These are phyloP conservation scores for Penicillium nordicum DNA, from an alignment of 2,329 filamentous ascomycete species.

Conservation along the genomic window DNA sequence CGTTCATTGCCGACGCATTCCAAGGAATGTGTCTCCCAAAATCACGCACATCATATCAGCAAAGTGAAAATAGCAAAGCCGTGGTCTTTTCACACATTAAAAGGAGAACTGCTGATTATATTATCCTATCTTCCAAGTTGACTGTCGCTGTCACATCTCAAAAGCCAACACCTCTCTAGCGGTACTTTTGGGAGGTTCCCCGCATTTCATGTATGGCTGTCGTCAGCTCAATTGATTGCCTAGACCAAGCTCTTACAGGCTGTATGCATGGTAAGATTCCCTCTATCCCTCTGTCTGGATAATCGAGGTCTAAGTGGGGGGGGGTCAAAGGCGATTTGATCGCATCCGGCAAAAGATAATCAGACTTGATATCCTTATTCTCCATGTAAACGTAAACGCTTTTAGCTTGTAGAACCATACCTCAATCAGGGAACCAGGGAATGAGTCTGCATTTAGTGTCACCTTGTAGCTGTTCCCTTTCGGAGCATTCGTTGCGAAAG, in stretches of 20 bases:
- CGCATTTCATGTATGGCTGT: neutral
- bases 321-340: neutral
- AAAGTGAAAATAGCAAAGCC: neutral
- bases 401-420: no score
- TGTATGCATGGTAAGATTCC: neutral
- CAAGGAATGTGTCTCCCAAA: neutral
- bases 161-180: neutral
- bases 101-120: neutral
- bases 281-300: neutral
- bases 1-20: neutral
- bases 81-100: neutral
- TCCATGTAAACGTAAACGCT: neutral
- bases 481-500: no score
- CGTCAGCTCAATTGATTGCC: neutral
- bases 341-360: no score
- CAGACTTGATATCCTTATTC: no score
- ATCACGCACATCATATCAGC: neutral
- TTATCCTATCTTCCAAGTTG: neutral
- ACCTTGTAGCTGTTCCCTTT: neutral
- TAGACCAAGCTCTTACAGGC: neutral
- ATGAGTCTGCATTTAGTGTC: neutral
- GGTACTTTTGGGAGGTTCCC: neutral
- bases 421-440: neutral
- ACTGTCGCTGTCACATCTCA: neutral
- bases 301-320: neutral